Base-by-base conservation (phyloP, 441 rosid genomes). In the Codiaeum variegatum region DNA sequence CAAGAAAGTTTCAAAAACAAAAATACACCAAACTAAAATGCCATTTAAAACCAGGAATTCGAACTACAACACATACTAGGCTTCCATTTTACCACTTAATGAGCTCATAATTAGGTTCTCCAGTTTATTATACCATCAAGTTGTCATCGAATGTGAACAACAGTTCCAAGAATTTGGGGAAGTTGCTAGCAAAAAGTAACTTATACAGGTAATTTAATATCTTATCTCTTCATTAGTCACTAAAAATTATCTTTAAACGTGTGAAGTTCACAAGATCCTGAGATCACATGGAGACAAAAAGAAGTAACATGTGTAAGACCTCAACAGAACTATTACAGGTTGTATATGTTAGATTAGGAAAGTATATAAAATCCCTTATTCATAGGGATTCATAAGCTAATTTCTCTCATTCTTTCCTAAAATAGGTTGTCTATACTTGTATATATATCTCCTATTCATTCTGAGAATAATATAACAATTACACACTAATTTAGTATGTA, bases 251-350 rank as follows among this genome's bases (percentile, higher is more conserved):
- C 12, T 0, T 47, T 47, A 36, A 16, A 32, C 11, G 18, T 62
- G 13, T 11, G 18, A 32, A 34, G 10, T 34, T 67, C 31, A 47
- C 16, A 74, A 58, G 62, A 67, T 60, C 38, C 34, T 68, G 29
- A 73, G 70, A 74, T 23, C 15, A 52, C 67, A 67, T 11, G 34
- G 46, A 67, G 18, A 60, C 12, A 10, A 74, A 61, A 28, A 29
- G 60, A 36, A 13, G 26, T 64, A 62, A 64, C 29, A 56, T 56
- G 70, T 12, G 15, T 62, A 58, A 73, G 15, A 72, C 42, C 69
- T 73, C 66, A 67, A 69, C n/a, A n/a, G n/a, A n/a, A n/a, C n/a
- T n/a, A n/a, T n/a, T n/a, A n/a, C n/a, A n/a, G n/a, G n/a, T n/a
- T n/a, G n/a, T n/a, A n/a, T n/a, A n/a, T n/a, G n/a, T n/a, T n/a